Evolutionary conservation across 768 basidiomycete genomes (phyloP).

Genomic region (Termitomyces sp.): DNA sequence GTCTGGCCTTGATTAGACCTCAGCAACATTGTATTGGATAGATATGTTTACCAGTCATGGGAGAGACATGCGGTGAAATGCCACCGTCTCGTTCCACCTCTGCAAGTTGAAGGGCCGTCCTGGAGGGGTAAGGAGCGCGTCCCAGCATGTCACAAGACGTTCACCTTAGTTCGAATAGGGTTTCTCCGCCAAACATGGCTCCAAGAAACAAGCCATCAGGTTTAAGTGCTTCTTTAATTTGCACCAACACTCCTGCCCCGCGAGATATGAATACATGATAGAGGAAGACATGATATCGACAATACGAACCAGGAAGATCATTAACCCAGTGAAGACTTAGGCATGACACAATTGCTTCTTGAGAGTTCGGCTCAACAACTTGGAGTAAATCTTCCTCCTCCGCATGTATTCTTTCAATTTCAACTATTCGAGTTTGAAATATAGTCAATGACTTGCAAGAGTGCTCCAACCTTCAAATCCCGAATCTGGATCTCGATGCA

Average conservation of each 20-base stretch:
- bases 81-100: constrained; percentile 94
- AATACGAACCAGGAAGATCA: constrained; percentile 79
- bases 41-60: constrained; percentile 81
- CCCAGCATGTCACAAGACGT: neutral
- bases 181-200: constrained; percentile 94
- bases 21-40: neutral
- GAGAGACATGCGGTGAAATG: constrained; percentile 93
- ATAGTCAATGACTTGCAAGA: neutral
- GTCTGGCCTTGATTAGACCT: constrained; percentile 44
- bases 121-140: constrained; percentile 21
- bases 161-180: constrained; percentile 88
- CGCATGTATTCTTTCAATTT: constrained; percentile 69
- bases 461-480: constrained; percentile 71
- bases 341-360: constrained; percentile 91
- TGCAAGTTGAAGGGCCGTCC: constrained; percentile 91
- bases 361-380: constrained; percentile 63
- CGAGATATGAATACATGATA: neutral
- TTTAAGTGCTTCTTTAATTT: constrained; percentile 78
- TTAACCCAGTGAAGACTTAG: constrained; percentile 96
- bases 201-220: constrained; percentile 95
- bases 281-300: neutral
- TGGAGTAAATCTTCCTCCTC: constrained; percentile 83
- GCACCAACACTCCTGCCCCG: constrained; percentile 68
- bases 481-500: constrained; percentile 73
- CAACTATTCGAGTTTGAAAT: constrained; percentile 44